Evolutionary conservation across 169 alveolate genomes (phyloP), one percentile per base, ranked within the genome.

Genomic region (Plasmodium blacklocki): DNA sequence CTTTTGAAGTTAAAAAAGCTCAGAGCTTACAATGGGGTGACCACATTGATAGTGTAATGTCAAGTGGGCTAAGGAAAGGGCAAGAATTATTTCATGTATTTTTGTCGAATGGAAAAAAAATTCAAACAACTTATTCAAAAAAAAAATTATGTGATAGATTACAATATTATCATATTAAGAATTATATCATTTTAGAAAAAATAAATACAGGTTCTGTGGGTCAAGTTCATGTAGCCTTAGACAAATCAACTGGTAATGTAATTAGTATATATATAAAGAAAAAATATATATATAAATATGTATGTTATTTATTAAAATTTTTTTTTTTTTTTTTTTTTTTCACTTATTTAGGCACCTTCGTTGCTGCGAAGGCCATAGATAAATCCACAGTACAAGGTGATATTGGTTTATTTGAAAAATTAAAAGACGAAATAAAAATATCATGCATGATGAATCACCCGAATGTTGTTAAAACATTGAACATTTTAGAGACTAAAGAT

Each of bases 161-260:
- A 15, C 93, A 88, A 56, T 94, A 89, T 64, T 72, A 90, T 71
- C 89, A 89, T 15, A 50, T 94, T 3, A 92, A 92, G 59, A 92
- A 93, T 88, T 94, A 87, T 67, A 74, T 94, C 14, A 74, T 94
- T n/a, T 76, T 94, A 18, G 90, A 92, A 83, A 75, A 92, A 45
- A 88, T 94, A 19, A 94, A 94, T 86, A 93, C 93, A 47, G 96
- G 96, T 21, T 92, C 96, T 59, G 91, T 87, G 14, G 96, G 96
- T 2, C 93, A 93, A 74, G 96, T 94, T 19, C 93, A 92, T 45
- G 60, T 92, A 47, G 95, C 94, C 8, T 71, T 94, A 47, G 93
- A 92, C 80, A 86, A 88, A 62, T 71, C 49, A 43, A 89, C 89
- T 62, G 90, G 94, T 72, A 74, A 8, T 15, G 0, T 15, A 56